Percentiles rank a stretch among this genome's conserved stretches.
These are phyloP conservation scores for Wickerhamomyces canadensis DNA, from an alignment of 805 yeast genomes.

Conservation along the genomic window DNA sequence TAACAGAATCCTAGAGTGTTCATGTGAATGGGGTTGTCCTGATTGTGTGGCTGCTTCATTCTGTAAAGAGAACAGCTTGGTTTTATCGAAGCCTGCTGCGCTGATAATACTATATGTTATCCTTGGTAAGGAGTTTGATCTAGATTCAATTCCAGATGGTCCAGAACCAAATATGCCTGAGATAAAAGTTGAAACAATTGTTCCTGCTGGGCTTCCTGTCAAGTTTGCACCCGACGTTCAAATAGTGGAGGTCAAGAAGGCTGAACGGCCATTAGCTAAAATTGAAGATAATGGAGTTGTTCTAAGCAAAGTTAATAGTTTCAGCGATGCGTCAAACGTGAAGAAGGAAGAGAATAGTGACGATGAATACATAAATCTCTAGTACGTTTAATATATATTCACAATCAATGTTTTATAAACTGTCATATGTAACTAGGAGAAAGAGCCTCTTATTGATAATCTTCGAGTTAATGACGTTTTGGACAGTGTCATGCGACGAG, in stretches of 20 bases:
- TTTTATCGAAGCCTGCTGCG: constrained; percentile 85
- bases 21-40: constrained; percentile 65
- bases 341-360: background rate
- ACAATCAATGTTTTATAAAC: too few relatives aligned
- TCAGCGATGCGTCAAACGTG: background rate
- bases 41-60: constrained; percentile 78
- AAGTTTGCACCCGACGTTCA: constrained; percentile 59
- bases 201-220: constrained; percentile 48
- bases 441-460: constrained; percentile 23
- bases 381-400: background rate
- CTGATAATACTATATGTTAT: constrained; percentile 58
- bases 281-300: constrained; percentile 10
- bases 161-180: constrained; percentile 76
- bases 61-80: constrained; percentile 78
- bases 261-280: constrained; percentile 12
- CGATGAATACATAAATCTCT: background rate
- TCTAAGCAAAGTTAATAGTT: constrained; percentile 16
- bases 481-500: constrained; percentile 27
- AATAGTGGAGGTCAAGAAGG: constrained; percentile 37
- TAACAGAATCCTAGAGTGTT: constrained; percentile 56
- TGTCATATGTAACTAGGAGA: background rate
- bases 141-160: constrained; percentile 50
- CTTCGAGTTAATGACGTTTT: constrained; percentile 33
- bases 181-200: constrained; percentile 62
- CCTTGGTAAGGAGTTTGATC: constrained; percentile 46